Conservation (phyloP, 148 eudicot genomes). For the Arctostaphylos glauca region DNA sequence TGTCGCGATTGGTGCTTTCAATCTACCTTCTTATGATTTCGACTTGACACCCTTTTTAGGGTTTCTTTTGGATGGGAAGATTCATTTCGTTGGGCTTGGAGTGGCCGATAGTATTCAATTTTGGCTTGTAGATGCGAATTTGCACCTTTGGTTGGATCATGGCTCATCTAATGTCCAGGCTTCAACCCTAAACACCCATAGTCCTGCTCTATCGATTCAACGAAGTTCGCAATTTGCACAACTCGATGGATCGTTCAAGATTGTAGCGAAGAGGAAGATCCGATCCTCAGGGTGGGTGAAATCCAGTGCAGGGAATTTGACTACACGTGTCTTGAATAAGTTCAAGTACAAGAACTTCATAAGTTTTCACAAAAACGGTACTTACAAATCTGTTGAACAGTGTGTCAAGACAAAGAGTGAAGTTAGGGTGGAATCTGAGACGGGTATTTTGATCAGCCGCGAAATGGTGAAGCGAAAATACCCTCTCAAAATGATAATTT, state of each 20-base stretch:
- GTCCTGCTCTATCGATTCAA: constrained; percentile 30
- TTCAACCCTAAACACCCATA: constrained; percentile 9
- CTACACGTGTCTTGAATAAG: constrained; percentile 36
- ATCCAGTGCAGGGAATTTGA: constrained; percentile 54
- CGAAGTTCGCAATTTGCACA: constrained; percentile 31
- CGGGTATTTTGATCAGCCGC: constrained; percentile 26
- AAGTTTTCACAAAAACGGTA: constrained; percentile 40
- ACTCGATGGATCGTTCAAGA: constrained; percentile 58
- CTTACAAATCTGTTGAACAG: constrained; percentile 47
- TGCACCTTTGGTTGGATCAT: constrained; percentile 81
- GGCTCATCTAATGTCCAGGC: constrained; percentile 43
- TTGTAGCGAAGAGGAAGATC: constrained; percentile 47
- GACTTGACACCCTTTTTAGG: constrained; percentile 78
- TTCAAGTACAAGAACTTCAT: constrained; percentile 56
- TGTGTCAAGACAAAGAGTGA: constrained; percentile 38
- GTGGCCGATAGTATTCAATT: constrained; percentile 58
- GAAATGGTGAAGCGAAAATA: constrained; percentile 29
- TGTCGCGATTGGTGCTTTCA: constrained; percentile 77
- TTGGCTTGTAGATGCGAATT: constrained; percentile 87
- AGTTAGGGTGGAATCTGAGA: constrained; percentile 33
- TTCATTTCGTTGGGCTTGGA: constrained; percentile 55
- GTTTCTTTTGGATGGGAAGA: constrained; percentile 51
- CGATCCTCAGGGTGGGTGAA: constrained; percentile 67
- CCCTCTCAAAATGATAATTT: constrained; percentile 45
- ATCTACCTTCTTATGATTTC: constrained; percentile 75